Base-by-base conservation (phyloP, 148 eudicot species). In the Chenopodium quinoa region DNA sequence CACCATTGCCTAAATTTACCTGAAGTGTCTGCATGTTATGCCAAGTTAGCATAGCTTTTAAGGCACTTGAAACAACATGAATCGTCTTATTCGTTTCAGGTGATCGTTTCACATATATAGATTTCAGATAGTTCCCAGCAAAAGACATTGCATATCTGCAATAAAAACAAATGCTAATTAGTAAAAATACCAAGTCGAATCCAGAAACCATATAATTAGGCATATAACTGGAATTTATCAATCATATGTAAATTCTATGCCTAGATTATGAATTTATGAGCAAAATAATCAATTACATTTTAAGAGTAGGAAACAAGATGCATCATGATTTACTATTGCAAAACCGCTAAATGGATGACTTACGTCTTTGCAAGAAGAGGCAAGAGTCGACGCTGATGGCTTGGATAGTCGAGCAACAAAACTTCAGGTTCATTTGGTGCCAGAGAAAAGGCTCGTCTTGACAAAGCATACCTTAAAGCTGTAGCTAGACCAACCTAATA, bases 351-450 rank as follows among this genome's bases (percentile, higher is more conserved):
- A 44, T 54, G 12, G 71, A 83, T 64, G 47, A 81, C 93, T 90
- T 86, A 96, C 99, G 98, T 96, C 90, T 92, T 93, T 81, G 98
- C 97, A 84, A 96, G 89, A 83, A 96, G 95, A 78, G 99, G 99
- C 79, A 93, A 86, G 44, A 96, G 94, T 17, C 98, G 89, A 37
- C 98, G 90, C 84, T 94, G 95, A 85, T 96, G 99, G 83, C 95
- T 93, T 75, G 99, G 99, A 82, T 96, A 96, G 83, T 96, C 98
- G 54, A 96, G 99, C 87, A 96, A 88, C 85, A 93, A 89, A 14
- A 91, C 91, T 87, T 96, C 99, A 83, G 97, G 89, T 37, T 90
- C 93, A 84, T 91, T 89, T 44, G 94, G 95, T 67, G 90, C 84
- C 64, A 92, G 54, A 31, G 97, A 92, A 88, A 96, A 96, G 75